Conservation (phyloP, 176 grass and related monocot species). For the Oryza rufipogon region DNA sequence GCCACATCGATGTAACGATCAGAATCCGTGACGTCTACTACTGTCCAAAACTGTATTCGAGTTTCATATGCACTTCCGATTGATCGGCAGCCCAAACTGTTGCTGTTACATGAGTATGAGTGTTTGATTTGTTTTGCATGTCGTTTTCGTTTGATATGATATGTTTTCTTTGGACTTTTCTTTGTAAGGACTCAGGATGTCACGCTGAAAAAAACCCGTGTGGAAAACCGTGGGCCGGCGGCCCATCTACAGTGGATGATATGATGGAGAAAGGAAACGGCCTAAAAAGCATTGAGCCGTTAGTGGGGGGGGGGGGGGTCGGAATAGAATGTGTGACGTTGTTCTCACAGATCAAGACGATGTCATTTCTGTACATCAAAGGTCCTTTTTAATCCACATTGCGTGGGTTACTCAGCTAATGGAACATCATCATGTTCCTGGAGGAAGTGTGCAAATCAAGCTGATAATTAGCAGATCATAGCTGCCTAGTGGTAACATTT, state of each 20-base stretch:
- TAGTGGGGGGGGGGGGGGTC: background rate
- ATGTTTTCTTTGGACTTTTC: background rate
- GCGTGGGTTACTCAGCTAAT: background rate
- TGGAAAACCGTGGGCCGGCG: background rate
- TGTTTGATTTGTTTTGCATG: background rate
- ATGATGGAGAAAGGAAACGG: background rate
- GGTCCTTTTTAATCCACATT: background rate
- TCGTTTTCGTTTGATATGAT: background rate
- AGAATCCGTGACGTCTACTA: background rate
- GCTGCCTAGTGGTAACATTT: background rate
- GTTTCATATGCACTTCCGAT: background rate
- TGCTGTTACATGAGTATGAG: background rate
- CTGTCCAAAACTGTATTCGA: slow-evolving; percentile 7
- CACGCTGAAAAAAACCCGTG: background rate
- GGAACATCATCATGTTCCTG: background rate
- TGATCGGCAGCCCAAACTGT: background rate
- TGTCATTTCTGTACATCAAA: background rate
- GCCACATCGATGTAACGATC: background rate
- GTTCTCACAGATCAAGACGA: background rate
- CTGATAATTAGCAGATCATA: background rate
- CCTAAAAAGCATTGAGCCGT: background rate
- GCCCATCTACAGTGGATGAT: background rate
- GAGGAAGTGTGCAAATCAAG: background rate
- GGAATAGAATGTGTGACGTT: background rate
- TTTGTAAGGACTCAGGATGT: background rate